Conservation (phyloP, 148 eudicot genomes). For the Rhododendron vialii region DNA sequence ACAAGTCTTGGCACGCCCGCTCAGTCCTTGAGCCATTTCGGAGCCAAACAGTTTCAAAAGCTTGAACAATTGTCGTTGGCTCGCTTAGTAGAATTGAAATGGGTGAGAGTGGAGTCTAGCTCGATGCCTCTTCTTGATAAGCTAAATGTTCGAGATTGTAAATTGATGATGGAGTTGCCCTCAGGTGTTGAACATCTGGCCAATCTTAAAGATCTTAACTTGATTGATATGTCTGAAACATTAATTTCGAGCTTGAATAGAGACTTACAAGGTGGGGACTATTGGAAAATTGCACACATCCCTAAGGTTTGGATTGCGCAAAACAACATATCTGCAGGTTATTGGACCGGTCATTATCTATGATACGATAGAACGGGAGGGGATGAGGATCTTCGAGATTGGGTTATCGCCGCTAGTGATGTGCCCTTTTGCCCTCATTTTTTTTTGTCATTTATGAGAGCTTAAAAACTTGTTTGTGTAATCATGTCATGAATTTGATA, state of each 20-base stretch:
- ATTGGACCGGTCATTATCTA: no score
- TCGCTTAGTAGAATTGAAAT: not conserved
- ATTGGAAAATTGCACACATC: not conserved
- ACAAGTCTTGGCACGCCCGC: no score
- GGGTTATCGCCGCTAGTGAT: no score
- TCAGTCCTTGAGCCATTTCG: no score
- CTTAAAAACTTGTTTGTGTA: no score
- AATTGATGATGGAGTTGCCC: constrained; percentile 4
- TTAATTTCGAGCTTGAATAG: not conserved
- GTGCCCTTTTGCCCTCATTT: no score
- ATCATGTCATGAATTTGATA: no score
- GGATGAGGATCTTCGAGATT: no score
- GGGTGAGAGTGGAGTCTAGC: not conserved
- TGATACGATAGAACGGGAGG: no score
- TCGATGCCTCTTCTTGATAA: not conserved
- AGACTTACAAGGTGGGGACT: not conserved
- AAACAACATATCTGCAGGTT: no score
- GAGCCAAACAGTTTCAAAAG: not conserved
- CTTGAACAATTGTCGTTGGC: not conserved
- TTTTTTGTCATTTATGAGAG: no score
- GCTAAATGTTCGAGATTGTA: not conserved
- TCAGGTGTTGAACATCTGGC: constrained; percentile 4
- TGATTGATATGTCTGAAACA: not conserved
- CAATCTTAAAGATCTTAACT: not conserved
- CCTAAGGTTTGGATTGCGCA: not conserved